Evolutionary conservation across 805 yeast genomes (phyloP).

Genomic region (Saccharomycopsis babjevae): DNA sequence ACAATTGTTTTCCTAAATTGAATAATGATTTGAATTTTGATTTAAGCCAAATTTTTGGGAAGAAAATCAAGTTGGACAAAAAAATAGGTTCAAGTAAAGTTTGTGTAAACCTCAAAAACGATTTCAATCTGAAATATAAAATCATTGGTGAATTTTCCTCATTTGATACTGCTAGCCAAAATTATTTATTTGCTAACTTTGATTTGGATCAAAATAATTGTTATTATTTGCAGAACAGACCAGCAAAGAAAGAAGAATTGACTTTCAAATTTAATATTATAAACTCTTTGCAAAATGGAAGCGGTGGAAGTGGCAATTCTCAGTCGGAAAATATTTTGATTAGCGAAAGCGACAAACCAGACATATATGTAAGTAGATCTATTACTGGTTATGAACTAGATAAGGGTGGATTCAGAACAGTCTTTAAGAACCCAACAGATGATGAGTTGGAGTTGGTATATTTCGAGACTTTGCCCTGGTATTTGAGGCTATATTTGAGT

Average conservation of each 20-base stretch:
- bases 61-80: conserved; percentile 49
- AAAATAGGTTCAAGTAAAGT: conserved; percentile 25
- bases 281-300: conserved; percentile 1
- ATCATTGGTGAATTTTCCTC: conserved; percentile 11
- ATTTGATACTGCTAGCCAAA: conserved; percentile 3
- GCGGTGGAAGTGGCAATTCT: neutral
- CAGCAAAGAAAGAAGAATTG: conserved; percentile 14
- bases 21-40: conserved; percentile 43
- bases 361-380: conserved; percentile 64
- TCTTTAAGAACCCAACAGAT: conserved; percentile 56
- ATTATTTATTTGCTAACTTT: conserved; percentile 12
- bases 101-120: conserved; percentile 31
- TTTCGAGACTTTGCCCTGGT: conserved; percentile 89
- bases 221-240: conserved; percentile 7
- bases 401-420: conserved; percentile 77
- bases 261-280: conserved; percentile 7
- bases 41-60: conserved; percentile 62
- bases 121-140: conserved; percentile 6
- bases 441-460: conserved; percentile 44
- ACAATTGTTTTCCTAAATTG: conserved; percentile 66
- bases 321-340: neutral
- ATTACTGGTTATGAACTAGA: conserved; percentile 89
- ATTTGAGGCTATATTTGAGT: conserved; percentile 70
- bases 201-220: conserved; percentile 15
- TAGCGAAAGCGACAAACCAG: conserved; percentile 6